A percentile compares a stretch with the other conserved stretches of the same genome.
Evolutionary conservation across 345 rosid species (phyloP).

Genomic region (Crucihimalaya himalaica): DNA sequence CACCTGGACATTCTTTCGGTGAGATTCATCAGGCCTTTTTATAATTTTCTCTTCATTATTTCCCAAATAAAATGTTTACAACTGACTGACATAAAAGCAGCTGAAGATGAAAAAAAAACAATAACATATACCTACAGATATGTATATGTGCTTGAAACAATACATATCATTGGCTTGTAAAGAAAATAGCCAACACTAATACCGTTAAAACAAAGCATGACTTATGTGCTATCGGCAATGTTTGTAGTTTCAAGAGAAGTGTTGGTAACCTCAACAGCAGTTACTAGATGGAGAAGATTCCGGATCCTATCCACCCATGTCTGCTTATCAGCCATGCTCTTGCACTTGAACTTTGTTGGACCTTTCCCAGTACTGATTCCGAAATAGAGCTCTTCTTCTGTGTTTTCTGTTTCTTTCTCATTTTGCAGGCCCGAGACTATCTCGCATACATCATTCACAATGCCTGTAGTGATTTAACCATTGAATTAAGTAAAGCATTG

Average conservation of each 20-base stretch:
- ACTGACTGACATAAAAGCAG: background rate
- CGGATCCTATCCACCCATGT: slow-evolving; percentile 78
- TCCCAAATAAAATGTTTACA: slow-evolving; percentile 26
- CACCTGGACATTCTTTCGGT: slow-evolving; percentile 27
- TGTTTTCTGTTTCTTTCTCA: slow-evolving; percentile 61
- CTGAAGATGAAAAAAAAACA: background rate
- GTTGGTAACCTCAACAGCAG: slow-evolving; percentile 46
- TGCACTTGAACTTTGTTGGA: slow-evolving; percentile 83
- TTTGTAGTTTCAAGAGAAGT: slow-evolving; percentile 54
- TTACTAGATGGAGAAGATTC: slow-evolving; percentile 63
- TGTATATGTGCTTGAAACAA: slow-evolving; percentile 13
- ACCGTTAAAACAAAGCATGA: slow-evolving; percentile 16
- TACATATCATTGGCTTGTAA: slow-evolving; percentile 12
- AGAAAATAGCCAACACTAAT: background rate
- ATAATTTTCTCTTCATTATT: slow-evolving; percentile 21
- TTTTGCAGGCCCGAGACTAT: slow-evolving; percentile 77
- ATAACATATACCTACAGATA: slow-evolving; percentile 2
- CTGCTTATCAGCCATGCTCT: slow-evolving; percentile 77
- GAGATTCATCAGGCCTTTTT: slow-evolving; percentile 15
- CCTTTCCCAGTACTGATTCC: slow-evolving; percentile 88
- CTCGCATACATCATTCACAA: slow-evolving; percentile 74
- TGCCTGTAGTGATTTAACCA: slow-evolving; percentile 45
- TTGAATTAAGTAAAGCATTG: slow-evolving; percentile 10
- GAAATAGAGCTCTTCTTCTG: slow-evolving; percentile 66
- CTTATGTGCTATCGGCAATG: slow-evolving; percentile 42